Conservation (phyloP, 1,284 basidiomycete genomes). For the Neotropicomus parvogracilis region DNA sequence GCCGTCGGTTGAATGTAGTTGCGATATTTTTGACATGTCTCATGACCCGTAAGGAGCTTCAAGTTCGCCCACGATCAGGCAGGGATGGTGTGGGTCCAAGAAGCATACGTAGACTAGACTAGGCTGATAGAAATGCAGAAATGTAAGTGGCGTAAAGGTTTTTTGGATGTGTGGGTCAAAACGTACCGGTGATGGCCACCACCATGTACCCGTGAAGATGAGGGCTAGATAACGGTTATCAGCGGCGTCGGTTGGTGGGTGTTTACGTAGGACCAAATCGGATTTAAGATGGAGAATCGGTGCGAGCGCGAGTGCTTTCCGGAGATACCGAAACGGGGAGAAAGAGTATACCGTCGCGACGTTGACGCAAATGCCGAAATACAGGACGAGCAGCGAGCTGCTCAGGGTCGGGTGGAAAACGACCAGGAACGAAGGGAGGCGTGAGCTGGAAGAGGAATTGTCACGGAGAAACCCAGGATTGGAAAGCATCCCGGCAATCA, state of each 20-base stretch:
- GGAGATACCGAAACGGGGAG: not conserved
- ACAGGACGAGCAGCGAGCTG: not conserved
- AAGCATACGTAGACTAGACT: constrained; percentile 4
- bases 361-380: constrained; percentile 1
- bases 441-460: constrained; percentile 7
- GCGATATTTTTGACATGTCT: constrained; percentile 1
- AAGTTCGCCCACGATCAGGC: not conserved
- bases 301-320: not conserved
- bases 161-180: constrained; percentile 9
- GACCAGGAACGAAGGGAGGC: constrained; percentile 7
- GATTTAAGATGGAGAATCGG: not conserved
- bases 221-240: constrained; percentile 17
- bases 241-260: constrained; percentile 6
- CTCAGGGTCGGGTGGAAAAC: not conserved
- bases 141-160: constrained; percentile 17
- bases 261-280: constrained; percentile 2
- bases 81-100: constrained; percentile 23
- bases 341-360: not conserved
- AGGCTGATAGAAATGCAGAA: constrained; percentile 11
- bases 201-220: constrained; percentile 1
- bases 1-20: not conserved
- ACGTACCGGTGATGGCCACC: not conserved
- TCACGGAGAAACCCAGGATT: constrained; percentile 6
- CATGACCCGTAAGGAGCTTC: constrained; percentile 7
- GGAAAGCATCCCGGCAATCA: not conserved